Percentiles rank a stretch among this genome's conserved stretches.
Conservation (phyloP, 2,329 filamentous ascomycete genomes). For the Rhinocladiella mackenziei region DNA sequence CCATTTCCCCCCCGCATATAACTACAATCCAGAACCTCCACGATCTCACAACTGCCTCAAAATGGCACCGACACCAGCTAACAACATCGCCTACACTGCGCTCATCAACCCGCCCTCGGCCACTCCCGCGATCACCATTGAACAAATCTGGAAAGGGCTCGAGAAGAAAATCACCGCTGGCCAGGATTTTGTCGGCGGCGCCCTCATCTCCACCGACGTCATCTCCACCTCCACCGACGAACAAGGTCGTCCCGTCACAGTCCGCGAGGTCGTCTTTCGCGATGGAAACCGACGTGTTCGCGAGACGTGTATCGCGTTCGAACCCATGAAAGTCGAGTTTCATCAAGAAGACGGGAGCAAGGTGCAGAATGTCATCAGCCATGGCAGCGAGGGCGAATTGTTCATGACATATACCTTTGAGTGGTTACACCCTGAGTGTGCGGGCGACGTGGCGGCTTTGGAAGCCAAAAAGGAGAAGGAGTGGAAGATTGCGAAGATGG, state of each 20-base stretch:
- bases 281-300: constrained; percentile 27
- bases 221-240: constrained; percentile 22
- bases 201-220: constrained; percentile 28
- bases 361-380: constrained; percentile 34
- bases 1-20: not conserved
- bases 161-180: constrained; percentile 31
- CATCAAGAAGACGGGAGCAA: constrained; percentile 29
- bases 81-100: constrained; percentile 39
- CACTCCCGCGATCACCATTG: constrained; percentile 31
- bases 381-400: constrained; percentile 35
- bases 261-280: constrained; percentile 31
- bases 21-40: not conserved
- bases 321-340: constrained; percentile 32
- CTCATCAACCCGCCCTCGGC: constrained; percentile 37
- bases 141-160: constrained; percentile 38
- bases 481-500: constrained; percentile 22
- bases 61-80: constrained; percentile 24
- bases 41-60: not conserved
- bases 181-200: constrained; percentile 31
- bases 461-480: constrained; percentile 19
- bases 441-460: constrained; percentile 16
- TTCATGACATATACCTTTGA: constrained; percentile 43
- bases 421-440: constrained; percentile 35
- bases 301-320: constrained; percentile 29
- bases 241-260: constrained; percentile 25